Percentiles rank a stretch among this genome's conserved stretches.
These are phyloP conservation scores for Amborella trichopoda DNA, from an alignment of 164 flowering plant species.

Conservation along the genomic window DNA sequence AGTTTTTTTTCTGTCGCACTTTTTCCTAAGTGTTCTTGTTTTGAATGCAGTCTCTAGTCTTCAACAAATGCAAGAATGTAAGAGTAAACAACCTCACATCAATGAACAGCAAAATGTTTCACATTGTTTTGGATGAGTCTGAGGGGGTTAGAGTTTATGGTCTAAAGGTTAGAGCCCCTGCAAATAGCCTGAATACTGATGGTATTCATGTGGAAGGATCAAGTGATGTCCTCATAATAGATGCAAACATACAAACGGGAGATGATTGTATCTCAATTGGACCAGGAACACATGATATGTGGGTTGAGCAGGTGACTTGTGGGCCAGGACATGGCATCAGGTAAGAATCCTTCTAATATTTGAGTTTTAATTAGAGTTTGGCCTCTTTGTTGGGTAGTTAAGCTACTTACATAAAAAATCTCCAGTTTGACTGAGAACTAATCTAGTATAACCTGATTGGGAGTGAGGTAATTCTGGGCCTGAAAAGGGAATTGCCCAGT, in stretches of 20 bases:
- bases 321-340: constrained; percentile 29
- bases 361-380: no score
- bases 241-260: constrained; percentile 6
- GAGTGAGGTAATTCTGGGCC: no score
- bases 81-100: constrained; percentile 16
- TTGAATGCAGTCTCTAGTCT: constrained; percentile 19
- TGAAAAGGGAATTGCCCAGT: no score
- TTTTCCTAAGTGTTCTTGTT: no score
- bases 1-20: no score
- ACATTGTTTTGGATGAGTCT: constrained; percentile 17
- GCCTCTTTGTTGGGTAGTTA: no score
- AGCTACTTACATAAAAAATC: no score
- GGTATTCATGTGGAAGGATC: constrained; percentile 23
- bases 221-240: constrained; percentile 15
- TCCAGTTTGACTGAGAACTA: no score
- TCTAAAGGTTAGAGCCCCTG: constrained; percentile 18
- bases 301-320: constrained; percentile 11
- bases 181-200: constrained; percentile 27
- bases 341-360: no score
- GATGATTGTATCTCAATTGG: constrained; percentile 24
- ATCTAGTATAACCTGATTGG: no score
- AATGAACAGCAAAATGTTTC: constrained; percentile 17
- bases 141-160: constrained; percentile 10
- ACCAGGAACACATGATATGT: constrained; percentile 15
- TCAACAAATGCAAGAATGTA: constrained; percentile 5